Evolutionary conservation across 768 basidiomycete species (phyloP).

Genomic region (Krasilnikovozyma curviuscula): DNA sequence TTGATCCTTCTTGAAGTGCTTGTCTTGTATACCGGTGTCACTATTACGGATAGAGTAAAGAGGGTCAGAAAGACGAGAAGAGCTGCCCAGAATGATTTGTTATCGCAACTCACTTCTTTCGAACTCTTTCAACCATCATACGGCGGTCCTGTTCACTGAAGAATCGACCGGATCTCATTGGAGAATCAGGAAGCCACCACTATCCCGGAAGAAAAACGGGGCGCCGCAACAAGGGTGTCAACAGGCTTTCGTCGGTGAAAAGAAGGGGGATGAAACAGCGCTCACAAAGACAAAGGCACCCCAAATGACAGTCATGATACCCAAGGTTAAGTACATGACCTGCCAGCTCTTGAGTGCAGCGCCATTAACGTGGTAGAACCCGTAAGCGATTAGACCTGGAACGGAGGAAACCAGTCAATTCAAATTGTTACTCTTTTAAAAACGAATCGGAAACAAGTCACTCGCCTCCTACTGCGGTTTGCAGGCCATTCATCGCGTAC

Average conservation of each 20-base stretch:
- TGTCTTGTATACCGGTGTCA: no score
- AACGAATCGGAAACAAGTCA: no score
- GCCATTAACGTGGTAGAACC: slow-evolving; percentile 25
- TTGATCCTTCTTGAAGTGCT: slow-evolving; percentile 30
- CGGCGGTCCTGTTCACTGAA: slow-evolving; percentile 12
- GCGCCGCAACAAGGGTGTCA: no score
- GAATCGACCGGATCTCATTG: slow-evolving; percentile 15
- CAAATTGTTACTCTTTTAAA: no score
- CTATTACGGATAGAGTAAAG: no score
- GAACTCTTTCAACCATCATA: slow-evolving; percentile 35
- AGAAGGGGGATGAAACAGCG: no score
- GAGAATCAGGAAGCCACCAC: slow-evolving; percentile 33
- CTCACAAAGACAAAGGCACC: slow-evolving; percentile 34
- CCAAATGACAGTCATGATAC: slow-evolving; percentile 28
- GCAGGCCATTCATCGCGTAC: slow-evolving; percentile 4
- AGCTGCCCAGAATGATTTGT: no score
- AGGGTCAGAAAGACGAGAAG: no score
- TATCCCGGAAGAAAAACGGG: no score
- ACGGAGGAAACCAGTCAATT: no score
- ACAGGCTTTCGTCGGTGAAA: no score
- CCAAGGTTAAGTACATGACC: slow-evolving; percentile 17
- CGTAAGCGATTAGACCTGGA: slow-evolving; percentile 1
- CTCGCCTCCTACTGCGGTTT: slow-evolving; percentile 4
- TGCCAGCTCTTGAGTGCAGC: slow-evolving; percentile 36
- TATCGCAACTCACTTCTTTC: no score